A percentile compares a stretch with the other conserved stretches of the same genome.
phyloP scores from a whole-genome alignment of 352 stramenopile genomes.

The Plasmopara viticola region DNA sequence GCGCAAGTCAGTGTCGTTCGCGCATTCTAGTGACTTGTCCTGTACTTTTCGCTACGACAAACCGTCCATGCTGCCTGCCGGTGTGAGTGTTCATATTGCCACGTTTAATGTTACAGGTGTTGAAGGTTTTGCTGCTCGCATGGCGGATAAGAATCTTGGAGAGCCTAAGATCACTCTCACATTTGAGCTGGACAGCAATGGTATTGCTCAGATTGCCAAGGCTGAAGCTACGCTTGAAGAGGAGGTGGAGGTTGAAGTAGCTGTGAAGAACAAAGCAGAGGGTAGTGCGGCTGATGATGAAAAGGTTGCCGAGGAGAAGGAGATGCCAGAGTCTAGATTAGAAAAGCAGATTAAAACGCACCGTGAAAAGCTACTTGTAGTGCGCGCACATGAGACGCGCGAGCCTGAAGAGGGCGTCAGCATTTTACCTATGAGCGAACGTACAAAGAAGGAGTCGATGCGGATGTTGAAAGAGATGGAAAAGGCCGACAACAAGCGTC shows the following conservation, averaged over 20 bases:
- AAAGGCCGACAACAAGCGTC: conserved; percentile 59
- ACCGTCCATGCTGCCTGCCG: conserved; percentile 62
- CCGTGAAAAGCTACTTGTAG: conserved; percentile 66
- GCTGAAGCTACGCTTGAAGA: conserved; percentile 89
- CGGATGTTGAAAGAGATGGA: conserved; percentile 63
- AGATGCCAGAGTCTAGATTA: conserved; percentile 44
- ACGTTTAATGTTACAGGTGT: conserved; percentile 93
- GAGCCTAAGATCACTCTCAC: conserved; percentile 92
- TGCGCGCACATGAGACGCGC: conserved; percentile 29
- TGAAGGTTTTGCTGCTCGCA: conserved; percentile 80
- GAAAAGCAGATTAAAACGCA: conserved; percentile 88
- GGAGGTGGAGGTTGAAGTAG: conserved; percentile 67
- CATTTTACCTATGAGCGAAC: conserved; percentile 58
- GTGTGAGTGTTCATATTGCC: conserved; percentile 70
- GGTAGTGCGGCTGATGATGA: conserved; percentile 36
- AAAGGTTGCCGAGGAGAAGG: conserved; percentile 33
- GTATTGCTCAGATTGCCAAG: conserved; percentile 88
- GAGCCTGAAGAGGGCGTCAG: conserved; percentile 32
- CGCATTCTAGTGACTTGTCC: conserved; percentile 87
- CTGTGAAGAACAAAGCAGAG: conserved; percentile 43
- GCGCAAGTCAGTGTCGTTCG: conserved; percentile 95
- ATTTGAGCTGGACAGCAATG: conserved; percentile 91
- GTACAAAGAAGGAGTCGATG: conserved; percentile 60
- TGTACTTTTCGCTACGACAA: conserved; percentile 91
- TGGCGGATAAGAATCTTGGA: conserved; percentile 84